Base-by-base conservation (phyloP, 805 yeast species). In the Dipodascus albidus region DNA sequence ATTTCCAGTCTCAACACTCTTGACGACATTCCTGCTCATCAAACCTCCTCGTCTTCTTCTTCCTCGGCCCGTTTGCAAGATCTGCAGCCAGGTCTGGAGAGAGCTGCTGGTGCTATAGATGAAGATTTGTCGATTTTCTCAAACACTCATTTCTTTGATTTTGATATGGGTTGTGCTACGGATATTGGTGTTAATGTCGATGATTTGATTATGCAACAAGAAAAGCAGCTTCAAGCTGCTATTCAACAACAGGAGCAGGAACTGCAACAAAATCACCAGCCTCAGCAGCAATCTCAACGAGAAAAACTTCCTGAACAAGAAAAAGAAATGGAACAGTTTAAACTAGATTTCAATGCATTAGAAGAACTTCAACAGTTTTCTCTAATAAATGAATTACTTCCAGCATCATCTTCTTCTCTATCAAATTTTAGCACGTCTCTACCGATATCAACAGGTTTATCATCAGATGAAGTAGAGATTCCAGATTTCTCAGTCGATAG, bases 101-200 rank as follows among this genome's bases (percentile, higher is more conserved):
- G 15, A 8, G 9, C 38, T 15, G 9, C 44, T n/a, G 20, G 20
- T n/a, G 6, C 15, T 4, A 14, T n/a, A 14, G 42, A 64, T 49
- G 71, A 64, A 49, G 71, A 68, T 54, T 63, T 68, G 54, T 59
- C 63, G 49, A 58, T 67, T 55, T 68, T 68, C 59, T 51, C 70
- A 49, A 67, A 68, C 58, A 69, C 71, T 41, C 64, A 65, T 35
- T 68, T 68, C 60, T 68, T 68, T 55, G 71, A 68, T 57, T 60
- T 69, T 50, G 72, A 68, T 52, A 61, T 68, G 57, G 72, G 72
- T 50, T 59, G 68, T 42, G 59, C 70, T 38, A 66, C 71, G n/a
- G 70, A 68, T 53, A 66, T 67, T 49, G 65, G 65, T 21, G 63
- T 64, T 11, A 60, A 66, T 4, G 66, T 63, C 23, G 69, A 63